Conservation (phyloP, 2,329 filamentous ascomycete genomes). For the Diplocarpon rosae region DNA sequence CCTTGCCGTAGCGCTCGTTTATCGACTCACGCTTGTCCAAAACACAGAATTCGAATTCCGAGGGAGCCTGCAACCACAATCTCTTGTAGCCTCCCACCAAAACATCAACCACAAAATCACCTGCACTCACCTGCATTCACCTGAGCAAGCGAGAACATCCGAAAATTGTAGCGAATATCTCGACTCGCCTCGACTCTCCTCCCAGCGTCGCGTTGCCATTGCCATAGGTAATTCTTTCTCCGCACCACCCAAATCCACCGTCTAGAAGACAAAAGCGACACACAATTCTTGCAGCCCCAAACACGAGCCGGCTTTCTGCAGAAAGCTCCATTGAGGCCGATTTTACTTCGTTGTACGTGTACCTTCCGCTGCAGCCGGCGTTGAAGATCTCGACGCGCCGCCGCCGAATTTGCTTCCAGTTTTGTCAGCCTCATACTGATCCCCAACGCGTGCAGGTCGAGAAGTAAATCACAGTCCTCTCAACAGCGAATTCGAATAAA, state of each 20-base stretch:
- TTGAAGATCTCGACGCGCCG: neutral
- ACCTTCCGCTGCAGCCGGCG: neutral
- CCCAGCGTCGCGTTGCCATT: slow-evolving; percentile 4
- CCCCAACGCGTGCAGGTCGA: slow-evolving; percentile 16
- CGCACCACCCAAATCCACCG: slow-evolving; percentile 1
- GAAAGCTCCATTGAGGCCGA: slow-evolving; percentile 26
- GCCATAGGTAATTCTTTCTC: slow-evolving; percentile 3
- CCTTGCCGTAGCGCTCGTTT: slow-evolving; percentile 13
- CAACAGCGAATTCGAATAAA: slow-evolving; percentile 18
- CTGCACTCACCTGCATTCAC: neutral
- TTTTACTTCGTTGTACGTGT: slow-evolving; percentile 26
- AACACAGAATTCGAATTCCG: slow-evolving; percentile 14
- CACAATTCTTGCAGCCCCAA: slow-evolving; percentile 7
- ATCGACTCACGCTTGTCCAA: slow-evolving; percentile 12
- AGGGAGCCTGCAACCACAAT: slow-evolving; percentile 10
- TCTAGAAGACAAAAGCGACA: slow-evolving; percentile 10
- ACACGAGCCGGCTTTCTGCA: slow-evolving; percentile 20
- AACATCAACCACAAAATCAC: slow-evolving; percentile 2
- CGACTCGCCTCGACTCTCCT: neutral
- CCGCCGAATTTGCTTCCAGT: slow-evolving; percentile 8
- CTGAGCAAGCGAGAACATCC: slow-evolving; percentile 6
- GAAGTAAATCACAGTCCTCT: slow-evolving; percentile 28
- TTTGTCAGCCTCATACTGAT: slow-evolving; percentile 19
- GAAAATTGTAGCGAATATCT: slow-evolving; percentile 5
- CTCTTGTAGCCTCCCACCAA: neutral